phyloP scores from a whole-genome alignment of 2,329 filamentous ascomycete genomes.

The Penicillium sp. region DNA sequence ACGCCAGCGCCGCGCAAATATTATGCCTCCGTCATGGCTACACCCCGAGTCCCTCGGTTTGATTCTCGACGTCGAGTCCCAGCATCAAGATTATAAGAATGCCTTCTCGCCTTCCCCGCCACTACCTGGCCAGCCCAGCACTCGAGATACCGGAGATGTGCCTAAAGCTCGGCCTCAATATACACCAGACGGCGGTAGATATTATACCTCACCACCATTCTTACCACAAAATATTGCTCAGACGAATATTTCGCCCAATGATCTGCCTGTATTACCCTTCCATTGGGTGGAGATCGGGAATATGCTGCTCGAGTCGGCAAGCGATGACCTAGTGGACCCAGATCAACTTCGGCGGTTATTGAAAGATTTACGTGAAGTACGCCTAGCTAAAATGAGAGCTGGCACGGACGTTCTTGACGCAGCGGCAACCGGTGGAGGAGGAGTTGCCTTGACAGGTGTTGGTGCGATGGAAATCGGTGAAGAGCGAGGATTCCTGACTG shows the following conservation, averaged over 20 bases:
- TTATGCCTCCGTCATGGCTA: constrained; percentile 88
- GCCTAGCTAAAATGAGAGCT: constrained; percentile 84
- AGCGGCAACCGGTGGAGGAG: constrained; percentile 56
- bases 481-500: constrained; percentile 78
- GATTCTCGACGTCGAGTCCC: constrained; percentile 81
- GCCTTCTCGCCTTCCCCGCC: constrained; percentile 79
- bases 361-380: constrained; percentile 81
- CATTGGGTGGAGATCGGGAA: constrained; percentile 95
- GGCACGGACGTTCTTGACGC: constrained; percentile 72
- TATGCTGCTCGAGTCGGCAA: constrained; percentile 80
- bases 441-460: constrained; percentile 78
- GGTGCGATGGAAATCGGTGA: constrained; percentile 94
- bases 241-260: constrained; percentile 55
- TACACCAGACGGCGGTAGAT: constrained; percentile 45
- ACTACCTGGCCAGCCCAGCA: constrained; percentile 54
- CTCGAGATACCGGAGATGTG: constrained; percentile 29
- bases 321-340: constrained; percentile 77
- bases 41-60: constrained; percentile 73
- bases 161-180: constrained; percentile 34
- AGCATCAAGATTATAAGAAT: constrained; percentile 61
- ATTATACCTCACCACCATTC: constrained; percentile 71
- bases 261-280: constrained; percentile 68
- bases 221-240: constrained; percentile 74
- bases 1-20: constrained; percentile 90
- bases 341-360: constrained; percentile 76